Percentiles rank a stretch among this genome's conserved stretches.
Conservation (phyloP, 306 rosid genomes). For the Ceratonia siliqua region DNA sequence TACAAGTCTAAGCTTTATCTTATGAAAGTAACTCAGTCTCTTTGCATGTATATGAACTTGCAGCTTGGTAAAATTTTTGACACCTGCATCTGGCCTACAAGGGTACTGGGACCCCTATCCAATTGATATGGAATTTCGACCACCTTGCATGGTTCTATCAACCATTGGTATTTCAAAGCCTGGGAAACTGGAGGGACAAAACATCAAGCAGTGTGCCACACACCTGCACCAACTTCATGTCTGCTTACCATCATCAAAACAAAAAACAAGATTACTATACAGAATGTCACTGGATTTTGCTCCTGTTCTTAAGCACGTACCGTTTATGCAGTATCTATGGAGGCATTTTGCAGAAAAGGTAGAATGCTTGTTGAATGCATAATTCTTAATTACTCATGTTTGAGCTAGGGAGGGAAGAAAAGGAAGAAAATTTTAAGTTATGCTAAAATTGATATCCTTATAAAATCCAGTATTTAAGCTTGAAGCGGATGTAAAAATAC, state of each 20-base stretch:
- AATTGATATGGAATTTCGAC: conserved; percentile 78
- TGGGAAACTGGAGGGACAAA: conserved; percentile 69
- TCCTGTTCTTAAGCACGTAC: conserved; percentile 57
- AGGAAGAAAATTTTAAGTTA: background rate
- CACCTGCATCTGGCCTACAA: conserved; percentile 72
- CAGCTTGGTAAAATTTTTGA: conserved; percentile 76
- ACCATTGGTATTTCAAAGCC: conserved; percentile 82
- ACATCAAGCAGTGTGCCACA: conserved; percentile 58
- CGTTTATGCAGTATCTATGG: conserved; percentile 24
- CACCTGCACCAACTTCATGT: conserved; percentile 83
- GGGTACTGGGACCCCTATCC: conserved; percentile 87
- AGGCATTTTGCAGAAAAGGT: conserved; percentile 30
- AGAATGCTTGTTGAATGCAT: background rate
- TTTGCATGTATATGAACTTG: conserved; percentile 30
- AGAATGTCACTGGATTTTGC: conserved; percentile 82
- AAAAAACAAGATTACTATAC: conserved; percentile 63
- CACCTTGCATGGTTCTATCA: conserved; percentile 82
- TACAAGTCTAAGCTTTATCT: background rate
- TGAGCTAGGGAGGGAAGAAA: background rate
- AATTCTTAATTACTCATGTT: background rate
- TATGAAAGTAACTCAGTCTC: conserved; percentile 7
- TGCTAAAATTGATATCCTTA: background rate
- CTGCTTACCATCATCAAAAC: conserved; percentile 67
- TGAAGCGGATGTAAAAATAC: background rate
- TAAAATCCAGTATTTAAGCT: background rate